Evolutionary conservation across 164 flowering plant species (phyloP).

Genomic region (Piper longum): DNA sequence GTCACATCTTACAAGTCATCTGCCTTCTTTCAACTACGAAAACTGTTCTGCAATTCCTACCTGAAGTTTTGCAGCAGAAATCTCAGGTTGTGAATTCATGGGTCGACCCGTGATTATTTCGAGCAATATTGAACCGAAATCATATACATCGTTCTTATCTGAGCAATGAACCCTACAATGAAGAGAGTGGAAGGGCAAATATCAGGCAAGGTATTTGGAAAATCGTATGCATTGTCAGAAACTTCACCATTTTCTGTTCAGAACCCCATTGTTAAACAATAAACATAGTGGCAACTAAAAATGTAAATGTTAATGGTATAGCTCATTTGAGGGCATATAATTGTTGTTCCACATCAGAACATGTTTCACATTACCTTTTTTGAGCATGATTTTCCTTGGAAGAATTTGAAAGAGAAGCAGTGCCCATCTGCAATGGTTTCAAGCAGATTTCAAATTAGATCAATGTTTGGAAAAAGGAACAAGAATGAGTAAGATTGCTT

Average conservation of each 20-base stretch:
- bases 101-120: conserved; percentile 60
- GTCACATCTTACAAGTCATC: too few relatives aligned
- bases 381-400: neutral
- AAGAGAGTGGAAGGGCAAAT: neutral
- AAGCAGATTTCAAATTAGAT: too few relatives aligned
- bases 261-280: neutral
- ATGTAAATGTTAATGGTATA: neutral
- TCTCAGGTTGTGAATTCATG: conserved; percentile 34
- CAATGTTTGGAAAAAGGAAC: neutral
- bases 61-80: conserved; percentile 32
- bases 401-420: neutral
- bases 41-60: conserved; percentile 14
- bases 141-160: conserved; percentile 54
- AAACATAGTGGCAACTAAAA: neutral
- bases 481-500: neutral
- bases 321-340: too few relatives aligned
- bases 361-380: neutral
- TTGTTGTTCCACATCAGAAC: neutral
- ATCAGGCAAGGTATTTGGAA: neutral
- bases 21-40: too few relatives aligned
- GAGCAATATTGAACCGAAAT: conserved; percentile 73
- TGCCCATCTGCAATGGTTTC: neutral
- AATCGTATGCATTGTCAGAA: neutral
- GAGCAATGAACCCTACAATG: conserved; percentile 23
- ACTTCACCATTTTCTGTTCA: neutral